Conservation (phyloP, 306 rosid genomes). For the Arachis hypogaea region DNA sequence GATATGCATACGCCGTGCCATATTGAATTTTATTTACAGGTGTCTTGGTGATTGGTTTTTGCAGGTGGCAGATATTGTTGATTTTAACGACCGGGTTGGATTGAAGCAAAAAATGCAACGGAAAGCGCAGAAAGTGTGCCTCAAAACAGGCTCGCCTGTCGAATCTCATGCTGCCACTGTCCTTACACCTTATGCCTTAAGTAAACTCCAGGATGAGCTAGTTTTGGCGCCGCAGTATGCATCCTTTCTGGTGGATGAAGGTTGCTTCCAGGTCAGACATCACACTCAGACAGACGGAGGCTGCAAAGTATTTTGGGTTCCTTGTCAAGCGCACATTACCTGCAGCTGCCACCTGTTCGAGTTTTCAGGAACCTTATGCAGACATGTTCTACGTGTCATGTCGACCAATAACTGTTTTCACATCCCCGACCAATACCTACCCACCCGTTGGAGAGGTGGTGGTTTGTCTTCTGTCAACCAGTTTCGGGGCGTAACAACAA, state of each 20-base stretch:
- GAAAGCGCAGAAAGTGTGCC: slow-evolving; percentile 70
- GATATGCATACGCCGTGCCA: slow-evolving; percentile 23
- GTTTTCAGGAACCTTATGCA: slow-evolving; percentile 77
- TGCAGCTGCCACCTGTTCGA: slow-evolving; percentile 79
- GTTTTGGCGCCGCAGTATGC: slow-evolving; percentile 88
- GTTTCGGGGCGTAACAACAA: slow-evolving; percentile 44
- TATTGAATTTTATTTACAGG: neutral
- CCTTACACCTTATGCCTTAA: slow-evolving; percentile 75
- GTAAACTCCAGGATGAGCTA: slow-evolving; percentile 86
- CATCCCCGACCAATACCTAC: slow-evolving; percentile 76
- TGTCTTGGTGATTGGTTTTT: neutral
- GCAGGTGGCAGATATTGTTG: slow-evolving; percentile 70
- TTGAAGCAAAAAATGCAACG: slow-evolving; percentile 73
- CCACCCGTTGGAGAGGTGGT: slow-evolving; percentile 61
- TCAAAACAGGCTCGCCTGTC: slow-evolving; percentile 85
- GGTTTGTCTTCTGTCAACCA: slow-evolving; percentile 50
- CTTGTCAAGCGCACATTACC: slow-evolving; percentile 81
- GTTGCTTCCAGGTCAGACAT: slow-evolving; percentile 84
- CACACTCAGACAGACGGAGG: slow-evolving; percentile 85
- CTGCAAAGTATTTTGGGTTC: slow-evolving; percentile 73
- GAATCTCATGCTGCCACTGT: slow-evolving; percentile 84
- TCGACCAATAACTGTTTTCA: slow-evolving; percentile 82
- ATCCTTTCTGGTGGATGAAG: slow-evolving; percentile 65
- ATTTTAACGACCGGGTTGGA: slow-evolving; percentile 70
- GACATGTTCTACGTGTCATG: slow-evolving; percentile 78